phyloP scores from a whole-genome alignment of 1,139 yeast genomes.

The Lodderomyces jiufengensis region DNA sequence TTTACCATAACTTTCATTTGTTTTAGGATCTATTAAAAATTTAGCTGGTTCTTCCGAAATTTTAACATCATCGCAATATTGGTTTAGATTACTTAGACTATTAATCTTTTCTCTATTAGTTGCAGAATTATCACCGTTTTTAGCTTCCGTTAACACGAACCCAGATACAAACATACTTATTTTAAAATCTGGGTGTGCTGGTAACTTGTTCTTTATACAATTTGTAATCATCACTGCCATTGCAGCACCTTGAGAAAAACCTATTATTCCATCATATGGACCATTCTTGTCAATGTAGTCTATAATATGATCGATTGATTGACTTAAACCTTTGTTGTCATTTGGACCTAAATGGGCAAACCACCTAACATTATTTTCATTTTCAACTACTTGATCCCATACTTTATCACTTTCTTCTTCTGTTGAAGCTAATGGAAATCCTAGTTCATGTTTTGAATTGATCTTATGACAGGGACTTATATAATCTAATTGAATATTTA shows the following conservation, averaged over 20 bases:
- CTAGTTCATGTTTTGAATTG: conserved; percentile 23
- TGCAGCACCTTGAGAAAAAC: conserved; percentile 95
- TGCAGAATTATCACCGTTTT: conserved; percentile 4
- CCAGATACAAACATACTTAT: conserved; percentile 52
- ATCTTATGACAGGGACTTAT: conserved; percentile 34
- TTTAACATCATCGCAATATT: conserved; percentile 19
- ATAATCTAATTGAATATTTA: conserved; percentile 43
- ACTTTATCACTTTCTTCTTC: conserved; percentile 24
- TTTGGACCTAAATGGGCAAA: conserved; percentile 26
- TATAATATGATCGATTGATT: conserved; percentile 40
- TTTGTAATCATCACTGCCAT: conserved; percentile 59
- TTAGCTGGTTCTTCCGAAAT: conserved; percentile 17
- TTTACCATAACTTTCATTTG: conserved; percentile 1
- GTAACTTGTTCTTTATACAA: conserved; percentile 35
- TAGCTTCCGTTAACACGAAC: conserved; percentile 50
- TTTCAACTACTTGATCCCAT: conserved; percentile 35
- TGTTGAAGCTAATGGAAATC: conserved; percentile 25
- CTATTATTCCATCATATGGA: conserved; percentile 84
- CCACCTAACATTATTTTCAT: conserved; percentile 52
- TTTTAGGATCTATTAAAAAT: conserved; percentile 18
- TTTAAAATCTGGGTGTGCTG: conserved; percentile 40
- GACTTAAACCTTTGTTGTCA: conserved; percentile 33
- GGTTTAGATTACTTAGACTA: conserved; percentile 21
- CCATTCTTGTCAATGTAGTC: conserved; percentile 63
- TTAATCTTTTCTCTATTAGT: conserved; percentile 19